Evolutionary conservation across 768 basidiomycete species (phyloP), one percentile per base, ranked within the genome.

Genomic region (Coprinopsis strossmayeri): DNA sequence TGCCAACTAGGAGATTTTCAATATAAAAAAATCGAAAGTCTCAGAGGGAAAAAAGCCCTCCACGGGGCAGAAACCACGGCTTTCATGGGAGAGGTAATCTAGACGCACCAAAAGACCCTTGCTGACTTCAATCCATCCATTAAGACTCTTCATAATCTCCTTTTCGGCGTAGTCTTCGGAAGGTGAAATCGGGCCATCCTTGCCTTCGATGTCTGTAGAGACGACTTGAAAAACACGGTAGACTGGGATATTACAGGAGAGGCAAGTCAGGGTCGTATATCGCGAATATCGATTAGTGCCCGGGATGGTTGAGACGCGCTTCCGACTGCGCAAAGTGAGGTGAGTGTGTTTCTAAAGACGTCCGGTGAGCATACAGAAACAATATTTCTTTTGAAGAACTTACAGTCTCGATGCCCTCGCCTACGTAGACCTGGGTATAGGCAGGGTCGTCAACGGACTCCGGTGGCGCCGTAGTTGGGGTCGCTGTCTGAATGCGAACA

Each of bases 81-180:
- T 46, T 28, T 34, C 45, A 46, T 18, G 17, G 3, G 42, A 45
- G 34, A 39, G 28, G 15, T 50, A 54, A 46, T 30, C 40, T 26
- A 54, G 49, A 77, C 87, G 74, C 65, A 90, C 87, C 64, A 87
- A 59, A 58, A 81, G 83, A 45, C 72, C 69, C 46, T 72, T 73
- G 57, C 82, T 72, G 17, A 89, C 75, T 56, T 89, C 81, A 52
- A 91, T 74, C 85, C 84, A 88, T 10, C 87, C 88, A 46, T 61
- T 78, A 27, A 70, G 64, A 55, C 81, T 84, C 64, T 78, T 79
- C 64, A 90, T 69, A 44, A 79, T 67, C 58, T 87, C 84, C 43
- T 77, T 74, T 65, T 90, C 87, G 4, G 79, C 80, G 84, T 85
- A 89, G 38, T 87, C 84, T 45, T 83, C 79, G 1, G 78, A 78